Evolutionary conservation across 108 stramenopile species (phyloP).

Genomic region (Pinguiococcus pyrenoidosus): DNA sequence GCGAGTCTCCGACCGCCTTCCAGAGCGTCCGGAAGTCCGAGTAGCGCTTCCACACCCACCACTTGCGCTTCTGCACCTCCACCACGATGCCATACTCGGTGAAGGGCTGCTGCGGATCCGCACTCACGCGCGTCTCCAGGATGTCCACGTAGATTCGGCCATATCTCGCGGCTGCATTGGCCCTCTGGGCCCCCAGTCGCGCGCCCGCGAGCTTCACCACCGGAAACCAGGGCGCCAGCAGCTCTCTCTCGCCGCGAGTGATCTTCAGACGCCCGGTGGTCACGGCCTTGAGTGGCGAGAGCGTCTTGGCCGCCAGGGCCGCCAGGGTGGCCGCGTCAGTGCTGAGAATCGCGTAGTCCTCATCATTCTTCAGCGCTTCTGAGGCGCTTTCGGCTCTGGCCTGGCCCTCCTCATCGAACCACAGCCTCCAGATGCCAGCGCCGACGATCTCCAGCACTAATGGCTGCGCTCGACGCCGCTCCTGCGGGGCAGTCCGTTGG

Average conservation of each 20-base stretch:
- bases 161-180: background rate
- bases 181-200: background rate
- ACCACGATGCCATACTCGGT: background rate
- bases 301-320: background rate
- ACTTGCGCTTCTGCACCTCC: background rate
- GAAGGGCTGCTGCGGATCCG: too few species aligned
- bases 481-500: too few species aligned
- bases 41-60: background rate
- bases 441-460: too few species aligned
- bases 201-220: background rate
- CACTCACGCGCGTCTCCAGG: background rate
- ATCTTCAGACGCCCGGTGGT: background rate
- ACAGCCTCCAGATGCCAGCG: too few species aligned
- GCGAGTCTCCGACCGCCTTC: background rate
- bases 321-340: too few species aligned
- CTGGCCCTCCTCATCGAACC: too few species aligned
- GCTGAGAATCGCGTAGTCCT: too few species aligned
- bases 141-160: background rate
- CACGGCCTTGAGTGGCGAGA: background rate
- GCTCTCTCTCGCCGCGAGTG: background rate
- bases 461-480: too few species aligned
- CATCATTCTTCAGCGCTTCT: too few species aligned
- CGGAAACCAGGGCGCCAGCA: background rate
- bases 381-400: too few species aligned
- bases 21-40: background rate